phyloP scores from a whole-genome alignment of 305 asterid genomes.

The Withania somnifera region DNA sequence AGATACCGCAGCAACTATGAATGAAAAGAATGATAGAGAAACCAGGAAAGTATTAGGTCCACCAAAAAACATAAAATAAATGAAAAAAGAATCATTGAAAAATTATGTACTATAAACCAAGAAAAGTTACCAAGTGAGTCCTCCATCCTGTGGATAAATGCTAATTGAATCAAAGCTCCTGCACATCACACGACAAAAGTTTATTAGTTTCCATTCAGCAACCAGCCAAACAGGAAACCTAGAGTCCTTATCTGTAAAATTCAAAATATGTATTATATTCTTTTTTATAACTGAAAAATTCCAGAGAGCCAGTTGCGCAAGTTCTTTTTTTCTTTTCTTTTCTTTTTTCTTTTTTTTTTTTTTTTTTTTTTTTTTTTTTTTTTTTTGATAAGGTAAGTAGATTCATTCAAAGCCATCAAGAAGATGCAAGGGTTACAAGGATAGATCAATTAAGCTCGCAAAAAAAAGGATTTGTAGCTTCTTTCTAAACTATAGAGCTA shows the following conservation, averaged over 20 bases:
- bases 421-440: no score
- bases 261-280: neutral
- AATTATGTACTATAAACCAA: neutral
- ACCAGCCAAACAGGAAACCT: neutral
- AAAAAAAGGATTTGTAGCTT: no score
- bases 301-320: neutral
- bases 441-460: no score
- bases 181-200: constrained; percentile 11
- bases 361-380: no score
- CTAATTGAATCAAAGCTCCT: constrained; percentile 66
- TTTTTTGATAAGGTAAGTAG: no score
- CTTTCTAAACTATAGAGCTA: no score
- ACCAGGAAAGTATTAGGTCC: neutral
- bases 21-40: neutral
- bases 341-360: no score
- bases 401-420: no score
- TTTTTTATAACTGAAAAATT: neutral
- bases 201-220: neutral
- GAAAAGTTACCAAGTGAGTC: constrained; percentile 56
- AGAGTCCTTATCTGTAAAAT: neutral
- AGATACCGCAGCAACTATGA: neutral
- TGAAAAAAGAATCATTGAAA: neutral
- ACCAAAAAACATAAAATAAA: neutral
- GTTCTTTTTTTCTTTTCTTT: no score
- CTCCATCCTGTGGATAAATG: constrained; percentile 61